Percentiles rank a stretch among this genome's conserved stretches.
These are phyloP conservation scores for Podila epicladia DNA, from an alignment of 192 early-diverging fungal species.

Conservation along the genomic window DNA sequence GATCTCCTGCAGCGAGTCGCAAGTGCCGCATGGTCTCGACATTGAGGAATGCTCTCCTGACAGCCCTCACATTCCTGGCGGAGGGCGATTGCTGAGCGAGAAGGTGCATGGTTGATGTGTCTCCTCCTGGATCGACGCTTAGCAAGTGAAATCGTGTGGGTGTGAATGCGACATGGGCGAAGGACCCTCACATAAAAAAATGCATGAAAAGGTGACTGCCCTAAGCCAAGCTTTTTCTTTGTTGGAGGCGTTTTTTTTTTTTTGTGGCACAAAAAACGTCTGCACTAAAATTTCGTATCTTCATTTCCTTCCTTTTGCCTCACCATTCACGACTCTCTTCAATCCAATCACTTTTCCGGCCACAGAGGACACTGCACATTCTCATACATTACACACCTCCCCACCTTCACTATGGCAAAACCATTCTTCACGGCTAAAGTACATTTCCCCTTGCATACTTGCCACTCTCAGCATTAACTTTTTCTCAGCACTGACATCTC, in stretches of 20 bases:
- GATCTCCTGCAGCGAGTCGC: conserved; percentile 46
- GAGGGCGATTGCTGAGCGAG: conserved; percentile 47
- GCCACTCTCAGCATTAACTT: neutral
- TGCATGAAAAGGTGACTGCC: no score
- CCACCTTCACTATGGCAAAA: conserved; percentile 7
- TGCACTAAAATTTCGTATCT: no score
- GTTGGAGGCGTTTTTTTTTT: conserved; percentile 1
- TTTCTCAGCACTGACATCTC: neutral
- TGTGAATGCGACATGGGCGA: no score
- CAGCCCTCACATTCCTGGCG: conserved; percentile 45
- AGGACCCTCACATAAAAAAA: no score
- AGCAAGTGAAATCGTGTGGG: no score
- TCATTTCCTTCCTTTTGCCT: no score
- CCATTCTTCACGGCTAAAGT: conserved; percentile 17
- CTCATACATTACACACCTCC: neutral
- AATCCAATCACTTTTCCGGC: neutral
- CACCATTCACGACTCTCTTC: neutral
- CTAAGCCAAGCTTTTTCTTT: neutral
- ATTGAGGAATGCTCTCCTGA: conserved; percentile 51
- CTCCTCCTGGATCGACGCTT: no score
- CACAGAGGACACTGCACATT: neutral
- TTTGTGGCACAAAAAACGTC: neutral
- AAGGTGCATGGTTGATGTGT: conserved; percentile 29
- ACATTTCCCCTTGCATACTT: neutral
- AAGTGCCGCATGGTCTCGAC: conserved; percentile 49